Evolutionary conservation across 73 alveolate species (phyloP).

Genomic region (Stentor roeselii): DNA sequence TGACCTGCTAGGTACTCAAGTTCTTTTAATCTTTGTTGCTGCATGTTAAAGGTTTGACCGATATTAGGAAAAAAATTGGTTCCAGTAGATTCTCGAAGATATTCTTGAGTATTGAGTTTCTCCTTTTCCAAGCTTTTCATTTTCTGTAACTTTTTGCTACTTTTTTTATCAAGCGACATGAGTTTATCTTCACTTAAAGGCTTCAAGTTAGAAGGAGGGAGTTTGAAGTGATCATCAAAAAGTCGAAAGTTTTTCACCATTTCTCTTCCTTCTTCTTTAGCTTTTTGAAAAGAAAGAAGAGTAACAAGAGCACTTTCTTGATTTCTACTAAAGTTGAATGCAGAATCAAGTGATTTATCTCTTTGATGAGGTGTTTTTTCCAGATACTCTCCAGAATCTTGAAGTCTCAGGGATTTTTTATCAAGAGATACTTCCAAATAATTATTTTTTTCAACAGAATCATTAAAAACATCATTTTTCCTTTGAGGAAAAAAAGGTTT

Average conservation of each 20-base stretch:
- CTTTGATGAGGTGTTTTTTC: background rate
- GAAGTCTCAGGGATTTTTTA: too few species aligned
- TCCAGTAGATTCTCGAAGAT: background rate
- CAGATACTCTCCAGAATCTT: background rate
- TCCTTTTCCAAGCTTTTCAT: too few species aligned
- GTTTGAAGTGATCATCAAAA: background rate
- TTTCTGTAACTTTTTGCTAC: too few species aligned
- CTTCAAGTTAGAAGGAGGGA: background rate
- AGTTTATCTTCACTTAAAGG: background rate
- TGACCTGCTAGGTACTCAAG: background rate
- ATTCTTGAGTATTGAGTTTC: background rate
- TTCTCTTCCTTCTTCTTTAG: background rate
- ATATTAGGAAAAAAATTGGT: background rate
- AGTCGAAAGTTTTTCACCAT: background rate
- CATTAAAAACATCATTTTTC: slow-evolving; percentile 1
- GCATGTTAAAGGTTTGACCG: background rate
- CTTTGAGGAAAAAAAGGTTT: background rate
- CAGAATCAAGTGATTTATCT: background rate
- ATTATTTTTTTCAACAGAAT: background rate
- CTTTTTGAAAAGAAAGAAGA: background rate
- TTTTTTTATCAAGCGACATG: background rate
- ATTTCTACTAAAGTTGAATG: background rate
- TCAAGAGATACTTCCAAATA: background rate
- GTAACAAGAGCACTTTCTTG: background rate
- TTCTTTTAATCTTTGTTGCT: background rate